Evolutionary conservation across 2,329 filamentous ascomycete species (phyloP).

Genomic region (Exophiala xenobiotica): DNA sequence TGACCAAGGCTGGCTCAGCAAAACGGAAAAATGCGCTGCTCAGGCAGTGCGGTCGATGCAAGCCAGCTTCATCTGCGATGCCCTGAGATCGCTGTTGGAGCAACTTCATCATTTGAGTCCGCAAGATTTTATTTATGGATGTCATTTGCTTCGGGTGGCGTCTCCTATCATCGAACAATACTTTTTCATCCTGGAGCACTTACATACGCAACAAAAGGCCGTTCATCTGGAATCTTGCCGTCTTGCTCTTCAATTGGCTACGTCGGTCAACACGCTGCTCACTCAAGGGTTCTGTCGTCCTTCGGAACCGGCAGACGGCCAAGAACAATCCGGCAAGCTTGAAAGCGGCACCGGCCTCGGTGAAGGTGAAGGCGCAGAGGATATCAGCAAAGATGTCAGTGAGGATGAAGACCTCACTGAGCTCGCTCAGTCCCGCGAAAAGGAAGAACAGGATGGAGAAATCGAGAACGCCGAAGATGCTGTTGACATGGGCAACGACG

Average conservation of each 20-base stretch:
- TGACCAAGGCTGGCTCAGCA: constrained; percentile 62
- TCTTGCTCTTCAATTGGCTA: constrained; percentile 72
- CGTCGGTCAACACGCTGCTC: constrained; percentile 74
- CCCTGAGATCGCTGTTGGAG: constrained; percentile 47
- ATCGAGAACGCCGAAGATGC: constrained; percentile 49
- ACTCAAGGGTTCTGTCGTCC: constrained; percentile 90
- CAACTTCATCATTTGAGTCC: constrained; percentile 49
- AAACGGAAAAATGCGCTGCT: constrained; percentile 54
- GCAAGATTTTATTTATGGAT: constrained; percentile 43
- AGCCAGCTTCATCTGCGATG: constrained; percentile 53
- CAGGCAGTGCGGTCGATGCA: constrained; percentile 61
- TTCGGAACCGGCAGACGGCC: constrained; percentile 71
- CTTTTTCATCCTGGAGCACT: constrained; percentile 57
- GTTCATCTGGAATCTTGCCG: constrained; percentile 71
- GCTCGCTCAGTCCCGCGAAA: constrained; percentile 70
- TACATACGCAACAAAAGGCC: constrained; percentile 58
- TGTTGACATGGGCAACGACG: constrained; percentile 69
- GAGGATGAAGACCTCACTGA: constrained; percentile 92
- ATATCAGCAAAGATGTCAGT: constrained; percentile 95
- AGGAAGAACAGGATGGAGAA: constrained; percentile 55
- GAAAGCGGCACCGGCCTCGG: constrained; percentile 92
- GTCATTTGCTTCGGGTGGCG: constrained; percentile 58
- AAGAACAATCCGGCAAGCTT: constrained; percentile 71
- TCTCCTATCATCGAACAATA: constrained; percentile 77
- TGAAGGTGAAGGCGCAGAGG: constrained; percentile 90